Evolutionary conservation across 768 basidiomycete species (phyloP), one percentile per base, ranked within the genome.

Genomic region (Tubosaeta brunneosetosa): DNA sequence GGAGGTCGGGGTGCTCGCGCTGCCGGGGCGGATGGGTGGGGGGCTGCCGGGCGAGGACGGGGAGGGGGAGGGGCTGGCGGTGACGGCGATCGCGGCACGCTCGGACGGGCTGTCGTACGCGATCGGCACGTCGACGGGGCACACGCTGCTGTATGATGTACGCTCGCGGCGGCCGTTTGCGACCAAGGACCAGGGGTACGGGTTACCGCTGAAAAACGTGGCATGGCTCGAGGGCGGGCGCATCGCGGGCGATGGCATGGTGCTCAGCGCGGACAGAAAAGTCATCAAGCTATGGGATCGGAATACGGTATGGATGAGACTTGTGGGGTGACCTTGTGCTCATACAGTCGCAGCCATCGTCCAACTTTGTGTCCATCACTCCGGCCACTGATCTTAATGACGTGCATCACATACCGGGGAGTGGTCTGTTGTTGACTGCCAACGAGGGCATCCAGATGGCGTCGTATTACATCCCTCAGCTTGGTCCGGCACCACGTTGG

Each of bases 381-480:
- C 93, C 97, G 10, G 85, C 91, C 1, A 80, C 80, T 17, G 91
- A 97, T 62, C 78, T 98, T 49, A 94, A 97, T 69, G 84, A 94
- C 61, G 74, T 98, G 17, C 91, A 95, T 65, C 88, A 97, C 57
- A 72, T 97, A 49, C 89, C 93, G 2, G 84, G 84, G 9, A 93
- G 91, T 50, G 97, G 97, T 11, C 73, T 99, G 31, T 70, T 98
- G 44, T 81, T 98, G 76, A 85, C 86, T 25, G 92, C 97, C 19
- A 97, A 97, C 68, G 97, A 99, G 68, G 90, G 92, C n/a, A 91
- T 95, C 47, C 89, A 91, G 62, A 90, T 98, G 87, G 88, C 83
- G 26, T 85, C 88, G 5, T 98, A 91, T 71, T 98, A 93, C 66
- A 85, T 98, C 44, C 97, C 97, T 11, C 91, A 95, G 62, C 83